phyloP scores from a whole-genome alignment of 768 basidiomycete genomes.

The Lanmaoa pseudosensibilis region DNA sequence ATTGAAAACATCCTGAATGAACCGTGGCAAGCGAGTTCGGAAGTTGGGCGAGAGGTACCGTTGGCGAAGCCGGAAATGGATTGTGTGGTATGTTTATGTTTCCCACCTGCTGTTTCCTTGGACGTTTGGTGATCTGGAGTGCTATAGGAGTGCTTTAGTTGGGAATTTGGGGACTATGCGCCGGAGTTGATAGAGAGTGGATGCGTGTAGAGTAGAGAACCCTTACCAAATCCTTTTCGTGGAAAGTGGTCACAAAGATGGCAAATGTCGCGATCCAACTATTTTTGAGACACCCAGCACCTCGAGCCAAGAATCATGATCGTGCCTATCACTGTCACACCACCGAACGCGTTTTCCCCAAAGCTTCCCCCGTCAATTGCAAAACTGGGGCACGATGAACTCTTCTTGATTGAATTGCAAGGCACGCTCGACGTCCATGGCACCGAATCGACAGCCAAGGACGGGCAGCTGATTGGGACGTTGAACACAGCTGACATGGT shows the following conservation, averaged over 20 bases:
- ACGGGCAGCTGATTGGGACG: constrained; percentile 77
- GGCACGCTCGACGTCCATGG: constrained; percentile 75
- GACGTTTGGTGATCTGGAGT: not conserved
- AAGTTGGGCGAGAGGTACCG: constrained; percentile 64
- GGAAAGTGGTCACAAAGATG: not conserved
- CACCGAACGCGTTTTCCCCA: constrained; percentile 32
- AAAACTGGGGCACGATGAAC: constrained; percentile 72
- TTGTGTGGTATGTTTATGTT: constrained; percentile 61
- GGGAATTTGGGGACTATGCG: constrained; percentile 61
- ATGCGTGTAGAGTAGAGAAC: not conserved
- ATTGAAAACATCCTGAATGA: constrained; percentile 70
- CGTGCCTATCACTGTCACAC: constrained; percentile 52
- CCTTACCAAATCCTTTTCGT: not conserved
- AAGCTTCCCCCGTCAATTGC: constrained; percentile 67
- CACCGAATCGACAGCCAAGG: constrained; percentile 47
- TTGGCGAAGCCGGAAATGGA: constrained; percentile 53
- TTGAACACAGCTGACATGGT: constrained; percentile 67
- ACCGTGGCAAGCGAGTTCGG: constrained; percentile 70
- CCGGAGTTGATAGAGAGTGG: not conserved
- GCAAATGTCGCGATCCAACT: not conserved
- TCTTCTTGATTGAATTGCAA: constrained; percentile 86
- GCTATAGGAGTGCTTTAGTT: constrained; percentile 63
- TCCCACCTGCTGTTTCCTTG: not conserved
- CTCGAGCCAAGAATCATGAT: constrained; percentile 48
- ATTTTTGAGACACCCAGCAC: not conserved